Conservation (phyloP, 257 asterid genomes). For the Parsonsia alboflavescens region DNA sequence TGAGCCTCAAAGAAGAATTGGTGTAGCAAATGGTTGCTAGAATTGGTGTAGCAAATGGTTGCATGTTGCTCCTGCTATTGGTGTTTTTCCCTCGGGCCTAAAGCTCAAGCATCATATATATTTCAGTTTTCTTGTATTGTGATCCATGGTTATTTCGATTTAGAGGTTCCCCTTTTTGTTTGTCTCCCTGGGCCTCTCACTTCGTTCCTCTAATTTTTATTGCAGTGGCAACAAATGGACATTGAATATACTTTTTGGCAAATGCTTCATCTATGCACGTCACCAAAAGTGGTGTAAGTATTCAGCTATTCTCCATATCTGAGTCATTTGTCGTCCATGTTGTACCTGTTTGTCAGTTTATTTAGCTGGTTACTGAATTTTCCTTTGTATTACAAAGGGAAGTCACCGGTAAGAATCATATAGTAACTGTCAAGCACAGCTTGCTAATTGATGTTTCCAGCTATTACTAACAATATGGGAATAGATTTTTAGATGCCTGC, state of each 20-base stretch:
- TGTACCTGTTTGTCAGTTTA: background rate
- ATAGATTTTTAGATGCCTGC: background rate
- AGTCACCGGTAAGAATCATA: background rate
- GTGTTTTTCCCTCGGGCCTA: no score
- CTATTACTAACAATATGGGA: background rate
- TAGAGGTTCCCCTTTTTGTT: background rate
- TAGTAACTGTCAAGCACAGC: background rate
- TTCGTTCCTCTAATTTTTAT: background rate
- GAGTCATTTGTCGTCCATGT: background rate
- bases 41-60: background rate
- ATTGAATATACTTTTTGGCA: conserved; percentile 98
- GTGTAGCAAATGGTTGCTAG: no score
- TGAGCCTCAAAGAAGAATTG: background rate
- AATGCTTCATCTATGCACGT: conserved; percentile 94
- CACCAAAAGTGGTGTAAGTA: conserved; percentile 99
- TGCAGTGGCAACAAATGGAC: conserved; percentile 99
- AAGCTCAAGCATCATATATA: background rate
- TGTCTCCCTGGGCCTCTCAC: background rate
- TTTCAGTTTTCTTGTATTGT: background rate
- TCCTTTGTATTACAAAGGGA: background rate
- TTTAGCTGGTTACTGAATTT: background rate
- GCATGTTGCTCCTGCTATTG: background rate
- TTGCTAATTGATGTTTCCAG: background rate
- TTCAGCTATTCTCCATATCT: conserved; percentile 20
- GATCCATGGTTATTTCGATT: background rate